Conservation (phyloP, 1,284 basidiomycete genomes). For the Marasmius oreades region DNA sequence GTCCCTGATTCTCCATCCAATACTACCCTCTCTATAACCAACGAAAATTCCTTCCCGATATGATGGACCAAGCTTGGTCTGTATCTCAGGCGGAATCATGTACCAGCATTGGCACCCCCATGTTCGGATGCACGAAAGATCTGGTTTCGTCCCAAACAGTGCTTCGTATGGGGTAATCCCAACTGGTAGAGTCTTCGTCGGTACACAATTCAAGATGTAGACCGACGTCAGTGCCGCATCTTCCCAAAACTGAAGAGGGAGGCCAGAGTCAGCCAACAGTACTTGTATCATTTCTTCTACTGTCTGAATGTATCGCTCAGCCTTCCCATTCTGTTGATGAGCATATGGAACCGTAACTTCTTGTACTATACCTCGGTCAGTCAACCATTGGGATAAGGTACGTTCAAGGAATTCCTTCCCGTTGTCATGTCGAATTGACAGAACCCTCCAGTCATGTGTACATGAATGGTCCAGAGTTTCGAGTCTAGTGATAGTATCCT, state of each 20-base stretch:
- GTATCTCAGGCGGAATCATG: not conserved
- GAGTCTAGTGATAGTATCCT: not conserved
- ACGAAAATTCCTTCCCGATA: too few relatives aligned
- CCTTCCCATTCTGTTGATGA: slow-evolving; percentile 29
- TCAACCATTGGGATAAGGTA: not conserved
- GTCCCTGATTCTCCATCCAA: not conserved
- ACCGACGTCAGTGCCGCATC: not conserved
- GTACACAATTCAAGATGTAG: not conserved
- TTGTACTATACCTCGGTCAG: slow-evolving; percentile 16
- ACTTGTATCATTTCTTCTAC: too few relatives aligned
- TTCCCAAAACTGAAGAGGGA: too few relatives aligned
- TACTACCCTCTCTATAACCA: not conserved
- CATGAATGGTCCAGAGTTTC: not conserved
- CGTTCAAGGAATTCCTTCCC: not conserved
- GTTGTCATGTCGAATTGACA: not conserved
- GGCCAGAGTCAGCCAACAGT: too few relatives aligned
- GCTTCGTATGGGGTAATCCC: not conserved
- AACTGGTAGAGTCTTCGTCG: not conserved
- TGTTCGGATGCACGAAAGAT: not conserved
- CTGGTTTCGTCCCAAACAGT: not conserved
- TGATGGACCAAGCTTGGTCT: too few relatives aligned
- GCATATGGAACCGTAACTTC: slow-evolving; percentile 23
- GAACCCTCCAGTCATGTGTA: not conserved
- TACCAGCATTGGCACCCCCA: not conserved
- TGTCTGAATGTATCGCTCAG: too few relatives aligned